Evolutionary conservation across 139 green algal species (phyloP).

Genomic region (Edaphochlamys debaryana): DNA sequence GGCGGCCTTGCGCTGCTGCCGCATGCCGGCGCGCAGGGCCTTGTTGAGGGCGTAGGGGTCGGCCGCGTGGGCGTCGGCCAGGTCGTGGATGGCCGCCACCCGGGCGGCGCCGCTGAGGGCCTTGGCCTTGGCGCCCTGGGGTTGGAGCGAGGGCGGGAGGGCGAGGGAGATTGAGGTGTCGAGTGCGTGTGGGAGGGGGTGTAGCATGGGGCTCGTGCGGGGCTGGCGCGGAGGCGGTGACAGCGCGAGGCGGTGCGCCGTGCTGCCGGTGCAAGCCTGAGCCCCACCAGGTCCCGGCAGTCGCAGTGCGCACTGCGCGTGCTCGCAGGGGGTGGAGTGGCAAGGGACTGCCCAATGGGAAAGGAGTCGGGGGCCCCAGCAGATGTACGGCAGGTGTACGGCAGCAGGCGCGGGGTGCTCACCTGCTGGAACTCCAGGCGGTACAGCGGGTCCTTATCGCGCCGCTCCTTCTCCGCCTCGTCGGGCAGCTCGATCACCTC

Average conservation of each 20-base stretch:
- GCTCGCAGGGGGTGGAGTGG: no score
- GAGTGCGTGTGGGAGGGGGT: no score
- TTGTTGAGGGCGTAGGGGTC: constrained; percentile 75
- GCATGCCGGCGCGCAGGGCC: constrained; percentile 52
- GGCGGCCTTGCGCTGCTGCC: constrained; percentile 38
- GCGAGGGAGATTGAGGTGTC: no score
- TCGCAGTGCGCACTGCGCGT: no score
- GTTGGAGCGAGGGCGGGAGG: background rate
- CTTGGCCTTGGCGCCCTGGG: constrained; percentile 35
- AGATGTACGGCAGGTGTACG: no score
- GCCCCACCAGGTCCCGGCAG: no score
- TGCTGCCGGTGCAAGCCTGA: no score
- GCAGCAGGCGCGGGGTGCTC: no score
- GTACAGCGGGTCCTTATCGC: constrained; percentile 62
- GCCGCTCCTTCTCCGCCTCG: constrained; percentile 59
- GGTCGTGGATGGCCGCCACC: constrained; percentile 57
- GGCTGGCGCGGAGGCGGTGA: no score
- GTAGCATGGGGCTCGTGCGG: background rate
- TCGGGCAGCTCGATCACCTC: constrained; percentile 71
- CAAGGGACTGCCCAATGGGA: no score
- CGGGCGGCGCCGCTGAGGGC: constrained; percentile 35
- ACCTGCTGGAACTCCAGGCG: constrained; percentile 62
- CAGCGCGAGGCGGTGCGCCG: no score
- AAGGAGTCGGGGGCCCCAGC: no score
- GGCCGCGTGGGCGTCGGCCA: constrained; percentile 28